Evolutionary conservation across 2,329 filamentous ascomycete species (phyloP).

Genomic region (Fusarium graminum): DNA sequence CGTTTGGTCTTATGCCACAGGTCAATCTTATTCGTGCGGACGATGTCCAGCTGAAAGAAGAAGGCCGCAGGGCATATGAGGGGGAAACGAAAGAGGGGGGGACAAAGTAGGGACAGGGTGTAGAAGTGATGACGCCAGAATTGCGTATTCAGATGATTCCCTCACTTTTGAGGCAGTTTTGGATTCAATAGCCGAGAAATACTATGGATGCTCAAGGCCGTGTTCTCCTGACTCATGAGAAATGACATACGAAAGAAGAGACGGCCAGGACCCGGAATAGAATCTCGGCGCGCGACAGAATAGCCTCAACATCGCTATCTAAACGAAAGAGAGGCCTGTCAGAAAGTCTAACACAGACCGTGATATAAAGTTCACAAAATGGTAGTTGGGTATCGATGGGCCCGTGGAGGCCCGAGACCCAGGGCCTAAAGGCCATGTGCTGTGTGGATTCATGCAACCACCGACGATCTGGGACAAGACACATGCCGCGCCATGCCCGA

Average conservation of each 20-base stretch:
- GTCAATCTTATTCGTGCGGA: constrained; percentile 55
- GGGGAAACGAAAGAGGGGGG: too few relatives aligned
- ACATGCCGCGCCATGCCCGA: not conserved
- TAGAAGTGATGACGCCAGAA: constrained; percentile 2
- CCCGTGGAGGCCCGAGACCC: too few relatives aligned
- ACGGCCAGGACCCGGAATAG: not conserved
- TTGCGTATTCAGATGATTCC: not conserved
- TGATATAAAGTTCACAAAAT: too few relatives aligned
- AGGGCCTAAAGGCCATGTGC: too few relatives aligned
- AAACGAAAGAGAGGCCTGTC: not conserved
- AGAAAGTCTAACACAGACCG: not conserved
- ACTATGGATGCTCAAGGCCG: not conserved
- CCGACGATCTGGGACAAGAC: not conserved
- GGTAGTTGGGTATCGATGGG: too few relatives aligned
- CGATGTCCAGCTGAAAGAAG: constrained; percentile 55
- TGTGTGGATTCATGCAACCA: too few relatives aligned
- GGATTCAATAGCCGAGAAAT: not conserved
- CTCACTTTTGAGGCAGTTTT: not conserved
- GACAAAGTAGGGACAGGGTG: not conserved
- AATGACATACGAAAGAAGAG: not conserved
- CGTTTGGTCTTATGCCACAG: constrained; percentile 58
- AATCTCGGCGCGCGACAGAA: too few relatives aligned
- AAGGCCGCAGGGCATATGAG: constrained; percentile 47
- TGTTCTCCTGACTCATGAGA: not conserved
- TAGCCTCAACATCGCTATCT: not conserved